Evolutionary conservation across 805 yeast genomes (phyloP).

Genomic region (Candida pseudofarinosa): DNA sequence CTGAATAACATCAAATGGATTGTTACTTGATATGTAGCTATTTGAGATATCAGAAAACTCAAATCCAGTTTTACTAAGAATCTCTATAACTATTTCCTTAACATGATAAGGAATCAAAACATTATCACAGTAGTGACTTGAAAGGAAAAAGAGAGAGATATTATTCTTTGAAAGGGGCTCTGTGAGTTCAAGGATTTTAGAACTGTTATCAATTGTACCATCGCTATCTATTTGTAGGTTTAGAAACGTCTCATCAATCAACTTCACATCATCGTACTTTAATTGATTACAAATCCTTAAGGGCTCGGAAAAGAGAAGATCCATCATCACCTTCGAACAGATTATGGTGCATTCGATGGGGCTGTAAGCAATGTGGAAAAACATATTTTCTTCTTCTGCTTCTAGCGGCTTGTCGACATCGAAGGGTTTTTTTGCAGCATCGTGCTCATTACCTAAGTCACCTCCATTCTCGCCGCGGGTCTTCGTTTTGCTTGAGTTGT

Average conservation of each 20-base stretch:
- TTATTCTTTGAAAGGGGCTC: conserved; percentile 54
- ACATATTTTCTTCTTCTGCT: conserved; percentile 37
- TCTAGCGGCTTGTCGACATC: conserved; percentile 13
- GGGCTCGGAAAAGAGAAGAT: conserved; percentile 35
- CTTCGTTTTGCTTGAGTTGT: conserved; percentile 8
- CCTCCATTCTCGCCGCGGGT: not conserved
- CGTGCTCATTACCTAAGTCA: not conserved
- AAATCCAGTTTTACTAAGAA: conserved; percentile 42
- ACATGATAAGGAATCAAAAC: conserved; percentile 52
- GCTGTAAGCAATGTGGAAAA: conserved; percentile 60
- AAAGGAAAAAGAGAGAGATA: conserved; percentile 57
- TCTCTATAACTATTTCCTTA: conserved; percentile 41
- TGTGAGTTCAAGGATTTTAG: conserved; percentile 52
- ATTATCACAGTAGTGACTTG: conserved; percentile 61
- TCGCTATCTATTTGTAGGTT: conserved; percentile 59
- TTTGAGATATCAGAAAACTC: conserved; percentile 42
- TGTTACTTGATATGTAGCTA: conserved; percentile 28
- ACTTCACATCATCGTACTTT: conserved; percentile 31
- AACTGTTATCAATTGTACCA: conserved; percentile 48
- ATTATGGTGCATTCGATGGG: conserved; percentile 62
- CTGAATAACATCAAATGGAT: not conserved
- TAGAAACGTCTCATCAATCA: conserved; percentile 43
- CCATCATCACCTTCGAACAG: conserved; percentile 40
- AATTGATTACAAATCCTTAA: conserved; percentile 28
- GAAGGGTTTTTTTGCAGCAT: conserved; percentile 2